Conservation (phyloP, 2,329 filamentous ascomycete genomes). For the Rosellinia necatrix region DNA sequence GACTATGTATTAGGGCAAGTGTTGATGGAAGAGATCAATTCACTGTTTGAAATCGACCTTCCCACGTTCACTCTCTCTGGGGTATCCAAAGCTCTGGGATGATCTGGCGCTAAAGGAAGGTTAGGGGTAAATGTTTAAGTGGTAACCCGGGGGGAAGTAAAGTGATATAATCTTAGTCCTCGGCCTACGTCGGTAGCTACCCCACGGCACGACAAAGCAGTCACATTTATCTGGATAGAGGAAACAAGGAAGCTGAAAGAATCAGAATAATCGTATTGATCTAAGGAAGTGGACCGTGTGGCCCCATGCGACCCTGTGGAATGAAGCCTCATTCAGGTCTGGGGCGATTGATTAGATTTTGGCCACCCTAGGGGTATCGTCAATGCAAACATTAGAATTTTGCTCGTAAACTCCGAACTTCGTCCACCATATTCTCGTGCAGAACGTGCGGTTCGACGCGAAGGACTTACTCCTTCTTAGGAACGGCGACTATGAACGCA, state of each 20-base stretch:
- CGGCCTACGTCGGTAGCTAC: neutral
- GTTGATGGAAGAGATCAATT: no score
- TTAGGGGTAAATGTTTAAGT: no score
- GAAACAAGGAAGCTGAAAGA: neutral
- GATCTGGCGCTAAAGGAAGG: no score
- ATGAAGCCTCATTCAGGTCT: slow-evolving; percentile 17
- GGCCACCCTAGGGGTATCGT: slow-evolving; percentile 37
- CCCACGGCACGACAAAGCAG: neutral
- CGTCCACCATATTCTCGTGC: slow-evolving; percentile 15
- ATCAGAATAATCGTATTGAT: slow-evolving; percentile 28
- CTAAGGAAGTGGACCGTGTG: slow-evolving; percentile 25
- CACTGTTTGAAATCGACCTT: no score
- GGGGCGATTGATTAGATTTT: slow-evolving; percentile 33
- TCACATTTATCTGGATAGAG: neutral
- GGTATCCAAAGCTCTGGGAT: no score
- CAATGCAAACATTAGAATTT: slow-evolving; percentile 32
- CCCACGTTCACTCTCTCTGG: no score
- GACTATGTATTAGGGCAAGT: no score
- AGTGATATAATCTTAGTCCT: neutral
- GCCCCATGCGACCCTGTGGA: slow-evolving; percentile 12
- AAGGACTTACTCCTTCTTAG: slow-evolving; percentile 50
- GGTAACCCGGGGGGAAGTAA: neutral
- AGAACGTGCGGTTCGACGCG: slow-evolving; percentile 10
- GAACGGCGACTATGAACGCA: slow-evolving; percentile 49
- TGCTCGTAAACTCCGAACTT: slow-evolving; percentile 24